Evolutionary conservation across 2,329 filamentous ascomycete species (phyloP), one percentile per base, ranked within the genome.

Genomic region (Sarocladiaceae sp.): DNA sequence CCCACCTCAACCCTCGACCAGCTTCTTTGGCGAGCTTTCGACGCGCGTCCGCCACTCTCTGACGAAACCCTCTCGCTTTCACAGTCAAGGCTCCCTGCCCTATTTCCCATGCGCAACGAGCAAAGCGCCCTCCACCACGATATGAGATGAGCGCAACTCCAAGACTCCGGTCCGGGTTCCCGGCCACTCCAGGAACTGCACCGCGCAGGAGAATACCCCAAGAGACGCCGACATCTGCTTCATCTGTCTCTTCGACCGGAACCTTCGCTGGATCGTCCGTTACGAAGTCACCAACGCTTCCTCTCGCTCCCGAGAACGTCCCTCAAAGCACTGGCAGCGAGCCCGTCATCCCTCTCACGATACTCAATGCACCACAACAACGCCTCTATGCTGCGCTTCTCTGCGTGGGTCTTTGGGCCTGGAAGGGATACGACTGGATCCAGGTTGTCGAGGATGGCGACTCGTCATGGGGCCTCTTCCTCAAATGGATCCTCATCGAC

Each of bases 401-500:
- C 51, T 97, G 95, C 62, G 63, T 82, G 33, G 72, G 76, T 24
- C 67, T 98, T 19, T 76, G 86, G 64, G 82, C 81, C 48, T 97
- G 88, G 83, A 83, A 88, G 56, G 66, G 93, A 26, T 95, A 89
- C 63, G 89, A 98, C 68, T 95, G 87, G 71, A 79, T 82, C 51
- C 79, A 78, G 46, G 68, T 91, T 50, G 74, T 89, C 31, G 83
- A 90, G 46, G 85, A 91, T 51, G 87, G 94, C 51, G 79, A 86
- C 47, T 83, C 88, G 56, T 95, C 90, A n/a, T 83, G 93, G 49
- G 85, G 82, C 76, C 75, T 91, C 40, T 96, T 96, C 59, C 69
- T 95, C 58, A 98, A 97, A 76, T 98, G 93, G 93, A 78, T 87
- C 50, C 73, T 82, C 47, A 78, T 98, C 50, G 93, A 98, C 66